Evolutionary conservation across 202 grass and related monocot species (phyloP).

Genomic region (Cymbopogon flexuosus): DNA sequence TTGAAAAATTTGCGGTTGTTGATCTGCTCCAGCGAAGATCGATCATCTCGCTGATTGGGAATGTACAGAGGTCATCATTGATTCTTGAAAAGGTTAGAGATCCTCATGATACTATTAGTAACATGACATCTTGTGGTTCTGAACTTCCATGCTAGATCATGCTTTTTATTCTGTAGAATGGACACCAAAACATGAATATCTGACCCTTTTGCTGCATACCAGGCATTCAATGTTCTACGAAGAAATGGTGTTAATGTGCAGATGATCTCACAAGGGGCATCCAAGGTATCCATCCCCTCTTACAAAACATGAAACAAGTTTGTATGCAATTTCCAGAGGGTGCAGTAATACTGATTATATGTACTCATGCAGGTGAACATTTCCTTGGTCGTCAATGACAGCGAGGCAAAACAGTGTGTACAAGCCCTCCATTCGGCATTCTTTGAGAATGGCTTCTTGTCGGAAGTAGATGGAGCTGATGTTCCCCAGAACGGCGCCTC

Average conservation of each 20-base stretch:
- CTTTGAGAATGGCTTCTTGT: constrained; percentile 77
- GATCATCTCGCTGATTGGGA: constrained; percentile 91
- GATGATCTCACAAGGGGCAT: constrained; percentile 99
- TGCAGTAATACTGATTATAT: neutral
- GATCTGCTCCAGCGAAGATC: constrained; percentile 79
- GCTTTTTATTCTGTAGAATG: neutral
- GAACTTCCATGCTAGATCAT: neutral
- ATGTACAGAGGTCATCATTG: constrained; percentile 82
- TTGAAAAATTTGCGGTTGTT: constrained; percentile 91
- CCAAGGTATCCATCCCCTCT: constrained; percentile 52
- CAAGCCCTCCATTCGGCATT: constrained; percentile 79
- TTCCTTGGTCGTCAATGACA: constrained; percentile 78
- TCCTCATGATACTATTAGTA: neutral
- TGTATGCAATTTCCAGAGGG: neutral
- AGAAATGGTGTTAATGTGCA: constrained; percentile 80
- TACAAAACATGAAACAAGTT: neutral
- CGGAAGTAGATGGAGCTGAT: constrained; percentile 47
- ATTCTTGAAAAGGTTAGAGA: constrained; percentile 82
- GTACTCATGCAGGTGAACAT: constrained; percentile 68
- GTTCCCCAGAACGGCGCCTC: constrained; percentile 32
- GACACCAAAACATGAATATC: neutral
- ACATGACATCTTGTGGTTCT: neutral
- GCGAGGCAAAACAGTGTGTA: constrained; percentile 75
- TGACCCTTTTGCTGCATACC: constrained; percentile 14
- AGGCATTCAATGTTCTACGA: constrained; percentile 85